Base-by-base conservation (phyloP, 1,139 yeast genomes). In the Lodderomyces oxycetoniae region DNA sequence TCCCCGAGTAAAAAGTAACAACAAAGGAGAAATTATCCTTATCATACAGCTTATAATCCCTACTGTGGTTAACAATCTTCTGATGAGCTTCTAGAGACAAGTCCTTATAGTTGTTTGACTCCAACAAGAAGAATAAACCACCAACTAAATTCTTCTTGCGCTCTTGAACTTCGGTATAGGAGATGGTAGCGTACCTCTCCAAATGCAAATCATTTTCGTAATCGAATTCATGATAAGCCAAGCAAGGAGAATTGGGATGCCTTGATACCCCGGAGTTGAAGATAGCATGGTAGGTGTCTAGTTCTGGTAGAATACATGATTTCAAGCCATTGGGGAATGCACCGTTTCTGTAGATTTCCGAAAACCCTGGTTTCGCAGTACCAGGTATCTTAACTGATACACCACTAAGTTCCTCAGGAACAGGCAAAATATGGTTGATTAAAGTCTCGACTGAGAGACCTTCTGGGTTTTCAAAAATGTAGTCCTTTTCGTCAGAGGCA, bases 281-380 rank as follows among this genome's bases (percentile, higher is more conserved):
- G 16, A 55, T 34, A 6, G 41, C 42, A 37, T 53, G 55, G 34
- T 53, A 55, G 4, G 71, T 64, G 34, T 57, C 53, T 31, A 61
- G 44, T 5, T 54, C 59, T 16, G 49, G 44, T 5, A 46, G 31
- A 15, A 59, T 26, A 13, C 44, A 52, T 9, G 41, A 42, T 41
- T 63, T 64, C 28, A 52, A 35, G 3, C 43, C 41, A 14, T 42
- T 42, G 12, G 60, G 54, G n/a, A 32, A 33, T 25, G 46, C 47
- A 17, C 53, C 52, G 42, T 61, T 64, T 28, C 71, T 45, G 46
- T 57, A 66, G 30, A 64, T 52, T 9, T 54, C 48, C 9, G 67
- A 58, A 38, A 40, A 58, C 1, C 67, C 70, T 1, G 43, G 48
- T 20, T 46, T 43, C 19, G 45, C 57, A 10, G 67, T 49, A 2